Percentiles rank a stretch among this genome's conserved stretches.
Conservation (phyloP, 257 asterid genomes). For the Gentiana dahurica region DNA sequence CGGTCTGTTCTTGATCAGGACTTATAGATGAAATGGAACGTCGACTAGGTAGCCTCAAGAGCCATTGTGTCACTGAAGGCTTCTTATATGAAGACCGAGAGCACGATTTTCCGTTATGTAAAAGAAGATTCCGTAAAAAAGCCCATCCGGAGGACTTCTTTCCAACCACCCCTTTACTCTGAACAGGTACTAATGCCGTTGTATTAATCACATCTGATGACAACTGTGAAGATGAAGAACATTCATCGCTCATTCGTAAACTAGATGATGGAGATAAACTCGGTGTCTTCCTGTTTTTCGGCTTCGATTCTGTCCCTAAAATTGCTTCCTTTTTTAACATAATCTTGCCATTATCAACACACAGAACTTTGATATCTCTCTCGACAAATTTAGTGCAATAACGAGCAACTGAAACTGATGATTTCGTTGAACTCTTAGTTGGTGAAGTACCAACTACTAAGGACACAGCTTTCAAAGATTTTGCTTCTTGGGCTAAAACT, state of each 20-base stretch:
- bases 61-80: conserved; percentile 41
- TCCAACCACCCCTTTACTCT: conserved; percentile 23
- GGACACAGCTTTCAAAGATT: conserved; percentile 47
- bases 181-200: conserved; percentile 50
- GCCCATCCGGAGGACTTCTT: conserved; percentile 50
- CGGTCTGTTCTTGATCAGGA: conserved; percentile 58
- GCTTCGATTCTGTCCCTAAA: conserved; percentile 19
- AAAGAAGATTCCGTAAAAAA: conserved; percentile 36
- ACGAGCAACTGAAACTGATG: conserved; percentile 67
- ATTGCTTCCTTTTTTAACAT: conserved; percentile 41
- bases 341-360: conserved; percentile 71
- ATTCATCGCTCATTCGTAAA: conserved; percentile 6
- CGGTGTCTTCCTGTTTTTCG: conserved; percentile 32
- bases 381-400: conserved; percentile 60
- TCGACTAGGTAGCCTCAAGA: conserved; percentile 38
- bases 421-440: conserved; percentile 38
- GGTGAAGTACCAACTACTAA: conserved; percentile 61
- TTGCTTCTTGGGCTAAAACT: conserved; percentile 49
- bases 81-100: conserved; percentile 32
- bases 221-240: conserved; percentile 13
- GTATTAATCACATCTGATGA: conserved; percentile 22
- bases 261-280: conserved; percentile 7
- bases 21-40: conserved; percentile 50
- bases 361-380: conserved; percentile 40
- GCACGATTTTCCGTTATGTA: conserved; percentile 20